These are phyloP conservation scores for Exophiala phaeomuriformis DNA, from an alignment of 2,329 filamentous ascomycete genomes.

Conservation along the genomic window DNA sequence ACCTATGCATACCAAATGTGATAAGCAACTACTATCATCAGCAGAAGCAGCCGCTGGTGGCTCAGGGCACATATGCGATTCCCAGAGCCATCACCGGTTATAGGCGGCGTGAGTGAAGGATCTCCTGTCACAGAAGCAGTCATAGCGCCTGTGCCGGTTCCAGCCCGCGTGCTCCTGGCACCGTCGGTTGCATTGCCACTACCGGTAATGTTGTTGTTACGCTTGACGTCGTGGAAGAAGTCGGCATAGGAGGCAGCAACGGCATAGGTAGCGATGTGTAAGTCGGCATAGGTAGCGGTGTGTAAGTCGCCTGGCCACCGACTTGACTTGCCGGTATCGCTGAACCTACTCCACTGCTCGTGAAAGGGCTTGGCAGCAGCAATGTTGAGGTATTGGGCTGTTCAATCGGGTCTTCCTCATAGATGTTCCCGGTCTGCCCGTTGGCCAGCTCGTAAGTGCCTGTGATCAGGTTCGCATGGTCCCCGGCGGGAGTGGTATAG, in stretches of 20 bases:
- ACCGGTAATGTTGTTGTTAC: constrained; percentile 1
- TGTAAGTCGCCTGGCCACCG: constrained; percentile 29
- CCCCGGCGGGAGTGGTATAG: constrained; percentile 35
- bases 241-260: not conserved
- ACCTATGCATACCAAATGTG: no score
- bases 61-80: not conserved
- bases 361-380: constrained; percentile 41
- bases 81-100: not conserved
- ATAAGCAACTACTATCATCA: not conserved
- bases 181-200: not conserved
- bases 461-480: constrained; percentile 39
- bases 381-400: constrained; percentile 42
- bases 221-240: not conserved
- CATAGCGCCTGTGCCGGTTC: not conserved
- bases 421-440: constrained; percentile 41
- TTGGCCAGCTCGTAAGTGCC: constrained; percentile 39
- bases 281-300: constrained; percentile 1
- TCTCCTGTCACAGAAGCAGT: not conserved
- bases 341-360: constrained; percentile 40
- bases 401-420: constrained; percentile 30
- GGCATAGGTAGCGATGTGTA: constrained; percentile 7
- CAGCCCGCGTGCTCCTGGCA: not conserved
- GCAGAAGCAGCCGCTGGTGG: not conserved
- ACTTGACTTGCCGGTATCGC: constrained; percentile 42
- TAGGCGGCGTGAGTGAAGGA: constrained; percentile 10